These are phyloP conservation scores for Penicillium coprophilum DNA, from an alignment of 495 filamentous ascomycete genomes.

Conservation along the genomic window DNA sequence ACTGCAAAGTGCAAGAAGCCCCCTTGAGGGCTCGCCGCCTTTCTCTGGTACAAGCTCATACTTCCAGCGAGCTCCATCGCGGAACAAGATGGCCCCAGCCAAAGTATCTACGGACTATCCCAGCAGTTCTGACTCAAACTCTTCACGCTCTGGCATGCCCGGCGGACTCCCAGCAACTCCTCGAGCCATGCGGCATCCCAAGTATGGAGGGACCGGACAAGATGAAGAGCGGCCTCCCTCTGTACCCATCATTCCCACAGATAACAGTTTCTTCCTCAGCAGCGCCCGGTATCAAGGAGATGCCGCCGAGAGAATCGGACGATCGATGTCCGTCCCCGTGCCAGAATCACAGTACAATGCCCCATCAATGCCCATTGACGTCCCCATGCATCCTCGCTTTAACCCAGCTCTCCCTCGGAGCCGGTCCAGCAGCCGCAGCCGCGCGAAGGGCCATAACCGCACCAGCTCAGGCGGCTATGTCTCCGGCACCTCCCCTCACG, in stretches of 20 bases:
- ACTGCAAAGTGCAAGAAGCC: constrained; percentile 35
- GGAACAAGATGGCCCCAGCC: constrained; percentile 33
- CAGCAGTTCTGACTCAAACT: constrained; percentile 46
- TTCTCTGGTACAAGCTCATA: constrained; percentile 40
- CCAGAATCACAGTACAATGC: constrained; percentile 53
- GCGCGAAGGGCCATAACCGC: constrained; percentile 42
- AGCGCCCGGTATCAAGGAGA: constrained; percentile 67
- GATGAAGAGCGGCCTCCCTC: constrained; percentile 57
- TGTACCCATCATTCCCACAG: constrained; percentile 63
- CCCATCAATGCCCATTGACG: constrained; percentile 42
- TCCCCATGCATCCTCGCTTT: constrained; percentile 58
- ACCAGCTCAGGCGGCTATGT: constrained; percentile 29
- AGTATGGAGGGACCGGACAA: constrained; percentile 57
- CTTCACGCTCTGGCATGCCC: constrained; percentile 40
- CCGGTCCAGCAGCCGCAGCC: constrained; percentile 43
- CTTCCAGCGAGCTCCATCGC: constrained; percentile 43
- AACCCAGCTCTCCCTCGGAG: constrained; percentile 54
- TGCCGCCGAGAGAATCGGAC: constrained; percentile 51
- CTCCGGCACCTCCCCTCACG: constrained; percentile 33
- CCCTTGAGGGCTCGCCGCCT: constrained; percentile 33
- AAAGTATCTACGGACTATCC: constrained; percentile 50
- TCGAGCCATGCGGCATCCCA: constrained; percentile 77
- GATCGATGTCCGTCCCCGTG: constrained; percentile 74
- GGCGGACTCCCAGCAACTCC: constrained; percentile 81
- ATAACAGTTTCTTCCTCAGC: constrained; percentile 52